phyloP scores from a whole-genome alignment of 1,284 basidiomycete species.

The Cystobasidium sp. region DNA sequence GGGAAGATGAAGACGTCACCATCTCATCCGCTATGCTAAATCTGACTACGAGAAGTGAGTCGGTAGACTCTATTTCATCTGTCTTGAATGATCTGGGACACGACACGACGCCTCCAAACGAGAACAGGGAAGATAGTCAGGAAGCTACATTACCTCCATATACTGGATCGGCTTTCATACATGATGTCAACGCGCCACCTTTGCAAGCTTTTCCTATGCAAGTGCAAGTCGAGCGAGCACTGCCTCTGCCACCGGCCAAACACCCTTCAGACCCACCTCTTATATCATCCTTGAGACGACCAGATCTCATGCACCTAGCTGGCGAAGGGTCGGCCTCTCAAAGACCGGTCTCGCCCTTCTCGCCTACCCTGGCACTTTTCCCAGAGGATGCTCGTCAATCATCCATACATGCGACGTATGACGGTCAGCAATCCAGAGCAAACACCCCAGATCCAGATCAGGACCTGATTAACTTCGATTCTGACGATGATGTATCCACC shows the following conservation, averaged over 20 bases:
- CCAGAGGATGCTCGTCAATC: background rate
- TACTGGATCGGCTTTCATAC: background rate
- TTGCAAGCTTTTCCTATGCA: background rate
- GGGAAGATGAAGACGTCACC: slow-evolving; percentile 7
- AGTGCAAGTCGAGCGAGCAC: background rate
- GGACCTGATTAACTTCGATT: slow-evolving; percentile 39
- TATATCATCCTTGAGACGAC: slow-evolving; percentile 22
- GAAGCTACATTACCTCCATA: background rate
- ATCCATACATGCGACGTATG: background rate
- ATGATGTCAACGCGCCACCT: slow-evolving; percentile 15
- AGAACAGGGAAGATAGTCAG: background rate
- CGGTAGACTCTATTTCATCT: slow-evolving; percentile 30
- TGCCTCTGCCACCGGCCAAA: slow-evolving; percentile 12
- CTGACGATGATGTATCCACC: slow-evolving; percentile 3
- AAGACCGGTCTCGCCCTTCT: slow-evolving; percentile 37
- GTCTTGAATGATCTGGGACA: slow-evolving; percentile 32
- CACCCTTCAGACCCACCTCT: slow-evolving; percentile 35
- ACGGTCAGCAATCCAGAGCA: background rate
- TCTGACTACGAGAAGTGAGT: slow-evolving; percentile 22
- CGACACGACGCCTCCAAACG: slow-evolving; percentile 5
- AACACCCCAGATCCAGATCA: slow-evolving; percentile 2
- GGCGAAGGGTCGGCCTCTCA: background rate
- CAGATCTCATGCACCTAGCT: slow-evolving; percentile 17
- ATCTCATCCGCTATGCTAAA: slow-evolving; percentile 7
- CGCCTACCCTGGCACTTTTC: slow-evolving; percentile 32